Evolutionary conservation across 768 basidiomycete genomes (phyloP).

Genomic region (Termitomyces sp.): DNA sequence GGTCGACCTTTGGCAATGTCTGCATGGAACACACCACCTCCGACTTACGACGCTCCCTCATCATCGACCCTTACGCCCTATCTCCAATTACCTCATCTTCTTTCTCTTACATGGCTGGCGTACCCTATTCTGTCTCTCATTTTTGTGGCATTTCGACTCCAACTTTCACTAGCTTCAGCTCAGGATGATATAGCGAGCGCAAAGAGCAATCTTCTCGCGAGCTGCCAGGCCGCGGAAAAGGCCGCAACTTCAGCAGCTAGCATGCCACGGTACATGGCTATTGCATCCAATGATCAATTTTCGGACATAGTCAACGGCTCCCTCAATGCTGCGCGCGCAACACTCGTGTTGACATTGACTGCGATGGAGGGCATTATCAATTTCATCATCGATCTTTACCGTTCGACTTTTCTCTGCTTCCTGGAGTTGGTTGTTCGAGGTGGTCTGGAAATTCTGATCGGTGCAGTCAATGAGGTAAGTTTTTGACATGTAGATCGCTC

Average conservation of each 20-base stretch:
- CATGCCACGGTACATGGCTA: conserved; percentile 85
- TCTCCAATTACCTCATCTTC: conserved; percentile 75
- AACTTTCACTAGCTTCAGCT: conserved; percentile 67
- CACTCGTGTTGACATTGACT: conserved; percentile 72
- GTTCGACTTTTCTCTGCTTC: conserved; percentile 92
- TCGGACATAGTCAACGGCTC: conserved; percentile 75
- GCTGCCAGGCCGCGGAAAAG: conserved; percentile 80
- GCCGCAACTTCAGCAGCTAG: conserved; percentile 82
- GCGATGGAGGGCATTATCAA: conserved; percentile 86
- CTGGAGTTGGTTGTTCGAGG: conserved; percentile 86
- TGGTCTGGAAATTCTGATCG: conserved; percentile 73
- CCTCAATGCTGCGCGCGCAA: conserved; percentile 70
- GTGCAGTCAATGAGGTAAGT: conserved; percentile 78
- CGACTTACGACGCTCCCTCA: conserved; percentile 50
- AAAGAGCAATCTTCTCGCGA: conserved; percentile 73
- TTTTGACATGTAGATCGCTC: not conserved
- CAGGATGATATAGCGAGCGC: conserved; percentile 65
- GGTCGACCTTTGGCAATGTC: conserved; percentile 39
- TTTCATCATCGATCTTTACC: conserved; percentile 89
- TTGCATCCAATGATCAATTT: conserved; percentile 79
- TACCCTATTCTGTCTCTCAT: conserved; percentile 87
- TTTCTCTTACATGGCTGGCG: conserved; percentile 88
- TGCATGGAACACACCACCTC: conserved; percentile 44
- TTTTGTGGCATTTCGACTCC: conserved; percentile 82
- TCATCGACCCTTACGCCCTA: conserved; percentile 66